Base-by-base conservation (phyloP, 2,329 filamentous ascomycete species). In the Fusarium abutilonis region DNA sequence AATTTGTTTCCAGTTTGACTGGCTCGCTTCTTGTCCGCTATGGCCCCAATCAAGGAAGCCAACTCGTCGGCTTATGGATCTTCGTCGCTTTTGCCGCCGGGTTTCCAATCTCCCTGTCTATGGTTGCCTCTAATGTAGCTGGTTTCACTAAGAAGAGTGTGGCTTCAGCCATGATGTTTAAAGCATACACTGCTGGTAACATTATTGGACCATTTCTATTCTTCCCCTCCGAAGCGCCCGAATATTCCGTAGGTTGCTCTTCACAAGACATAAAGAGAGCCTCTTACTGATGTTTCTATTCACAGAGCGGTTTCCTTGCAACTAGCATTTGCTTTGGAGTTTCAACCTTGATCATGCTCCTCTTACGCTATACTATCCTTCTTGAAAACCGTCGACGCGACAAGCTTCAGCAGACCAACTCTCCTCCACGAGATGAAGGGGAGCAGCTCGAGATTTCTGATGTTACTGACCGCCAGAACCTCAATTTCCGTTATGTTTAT, bases 101-200 rank as follows among this genome's bases (percentile, higher is more conserved):
- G 0, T 64, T 69, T 4, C 66, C 66, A 0, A 66, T 69, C 5
- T 45, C 56, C 0, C 9, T 69, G 2, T 69, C 66, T 0, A 48
- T 69, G 64, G 23, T 69, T 2, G 63, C 66, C 4, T 69, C 66
- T 6, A 69, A 69, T 0, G 58, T 69, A 1, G 66, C 64, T 6
- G 66, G 66, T 0, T 69, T 67, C 15, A 69, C 66, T 0, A 69
- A 69, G 42, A 69, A 69, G 49, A 66, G 58, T 15, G 58, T 67
- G 2, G 63, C 66, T 1, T 53, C 63, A 0, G 64, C 66, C 1
- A 69, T 69, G 66, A 64, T 69, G 66, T 67, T 69, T 3, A 64
- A 67, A 51, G 56, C 64, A 3, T 69, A 69, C 10, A 67, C 66
- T 0, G 31, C 38, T 3, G 66, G 66, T 0, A 68, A 68, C 3